Base-by-base conservation (phyloP, 169 alveolate genomes). In the Cryptosporidium parvum region DNA sequence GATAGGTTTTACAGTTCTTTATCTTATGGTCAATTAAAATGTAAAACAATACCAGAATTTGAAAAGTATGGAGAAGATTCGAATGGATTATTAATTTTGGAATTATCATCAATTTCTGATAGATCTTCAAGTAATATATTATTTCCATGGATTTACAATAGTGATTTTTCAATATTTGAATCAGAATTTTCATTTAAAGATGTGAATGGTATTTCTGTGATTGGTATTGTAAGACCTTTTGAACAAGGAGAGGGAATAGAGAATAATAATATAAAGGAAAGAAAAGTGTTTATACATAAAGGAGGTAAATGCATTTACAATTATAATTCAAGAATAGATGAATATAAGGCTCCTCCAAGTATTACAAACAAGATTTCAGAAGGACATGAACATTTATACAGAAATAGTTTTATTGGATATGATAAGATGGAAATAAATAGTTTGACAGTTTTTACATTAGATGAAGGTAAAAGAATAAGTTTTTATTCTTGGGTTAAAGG, bases 141-240 rank as follows among this genome's bases (percentile, higher is more conserved):
- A 7, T 80, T 80, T 42, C 89, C 89, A 3, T 80, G 89, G 89
- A 31, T 80, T 14, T 80, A 80, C 56, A 80, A 65, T 29, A 80
- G 80, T 3, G 26, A 42, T 35, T 48, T 42, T 65, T 80, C 80
- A 7, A 14, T 44, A 2, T 80, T 62, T 48, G 73, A 65, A 18
- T 59, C 89, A 0, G 23, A 23, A 35, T 80, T 62, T 48, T n/a
- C 35, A 14, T 80, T 31, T 33, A 61, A 65, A 29, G 86, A 80
- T 3, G 8, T 44, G 12, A 33, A 65, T 29, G 89, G 89, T 18
- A 29, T 80, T 12, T 26, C 89, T 3, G 89, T 80, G 51, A 12
- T 80, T 18, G 89, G 80, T 9, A 23, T 26, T 16, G 33, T 56
- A 9, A 56, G 12, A 3, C 8, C 37, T 26, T 21, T n/a, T 4